phyloP scores from a whole-genome alignment of 1,139 yeast genomes.

The Pichia inconspicua region DNA sequence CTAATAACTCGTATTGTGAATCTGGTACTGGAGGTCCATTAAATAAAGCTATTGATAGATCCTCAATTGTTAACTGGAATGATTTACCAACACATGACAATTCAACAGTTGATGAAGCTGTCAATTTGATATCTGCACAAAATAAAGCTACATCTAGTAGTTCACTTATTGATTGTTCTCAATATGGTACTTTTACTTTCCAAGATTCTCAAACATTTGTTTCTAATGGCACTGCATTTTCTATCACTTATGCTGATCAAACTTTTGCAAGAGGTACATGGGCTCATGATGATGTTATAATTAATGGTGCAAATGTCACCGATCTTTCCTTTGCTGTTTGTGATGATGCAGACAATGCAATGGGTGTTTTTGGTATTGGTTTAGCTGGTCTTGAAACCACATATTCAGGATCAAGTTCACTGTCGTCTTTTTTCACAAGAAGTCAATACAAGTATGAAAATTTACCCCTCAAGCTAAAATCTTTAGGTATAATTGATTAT shows the following conservation, averaged over 20 bases:
- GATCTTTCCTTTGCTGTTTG: conserved; percentile 53
- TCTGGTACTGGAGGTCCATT: conserved; percentile 13
- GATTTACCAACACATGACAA: background rate
- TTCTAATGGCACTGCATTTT: conserved; percentile 39
- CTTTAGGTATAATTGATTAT: conserved; percentile 43
- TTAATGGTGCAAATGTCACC: conserved; percentile 37
- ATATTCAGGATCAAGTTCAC: conserved; percentile 11
- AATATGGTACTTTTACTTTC: conserved; percentile 45
- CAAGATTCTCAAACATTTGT: conserved; percentile 38
- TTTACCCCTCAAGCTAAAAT: conserved; percentile 48
- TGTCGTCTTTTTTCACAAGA: conserved; percentile 16
- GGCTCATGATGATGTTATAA: conserved; percentile 47
- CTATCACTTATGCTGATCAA: conserved; percentile 55
- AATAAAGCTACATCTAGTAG: conserved; percentile 1
- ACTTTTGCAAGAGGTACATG: conserved; percentile 55
- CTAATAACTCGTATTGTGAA: conserved; percentile 27
- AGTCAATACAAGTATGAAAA: conserved; percentile 37
- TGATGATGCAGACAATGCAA: conserved; percentile 40
- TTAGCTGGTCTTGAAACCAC: conserved; percentile 45
- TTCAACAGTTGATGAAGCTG: background rate
- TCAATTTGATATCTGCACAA: background rate
- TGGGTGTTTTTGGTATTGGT: conserved; percentile 59
- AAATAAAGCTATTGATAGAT: conserved; percentile 4
- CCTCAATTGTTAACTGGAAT: conserved; percentile 7
- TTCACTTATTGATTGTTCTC: conserved; percentile 29